Evolutionary conservation across 805 yeast genomes (phyloP), one percentile per base, ranked within the genome.

Genomic region (Metschnikowia anglica): DNA sequence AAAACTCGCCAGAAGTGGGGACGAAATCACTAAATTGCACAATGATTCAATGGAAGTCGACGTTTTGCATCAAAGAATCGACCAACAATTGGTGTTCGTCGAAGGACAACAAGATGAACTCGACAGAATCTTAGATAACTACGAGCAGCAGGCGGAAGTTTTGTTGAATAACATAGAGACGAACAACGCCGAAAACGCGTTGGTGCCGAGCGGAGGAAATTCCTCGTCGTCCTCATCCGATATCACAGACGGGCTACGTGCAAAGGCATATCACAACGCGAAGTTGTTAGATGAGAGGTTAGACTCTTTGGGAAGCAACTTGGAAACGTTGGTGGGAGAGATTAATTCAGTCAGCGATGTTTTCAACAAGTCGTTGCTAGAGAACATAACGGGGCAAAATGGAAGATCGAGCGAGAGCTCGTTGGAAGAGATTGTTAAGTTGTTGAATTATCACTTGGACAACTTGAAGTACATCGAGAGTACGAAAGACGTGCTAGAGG

Each of bases 51-150:
- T 83, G 28, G 79, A 80, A 40, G 95, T 97, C 4, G 97, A 90
- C 56, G 86, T 84, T 52, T 79, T 86, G 39, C 97, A 91, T 59
- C 72, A 74, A 32, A 85, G 84, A 53, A 83, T 93, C 35, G 98
- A 93, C 53, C 97, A 89, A 62, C 84, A 89, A 29, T 71, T 93
- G 43, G 71, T 81, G 30, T 91, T 89, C 58, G 85, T 93, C 38
- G 93, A 85, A 57, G 83, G 84, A 53, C 98, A 93, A 61, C 99
- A 93, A 60, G 88, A 86, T 45, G 98, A 91, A 56, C 70, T 93
- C 37, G 99, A 91, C 46, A 72, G 77, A 12, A 75, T 91, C 54
- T 74, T 93, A 49, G 85, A 85, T 51, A 83, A 83, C 48, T 90
- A 90, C 58, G 98, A 93, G 62, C 73, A 69, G 49, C 88, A 85